Evolutionary conservation across 306 rosid species (phyloP), one percentile per base, ranked within the genome.

Genomic region (Dalbergia cultrata): DNA sequence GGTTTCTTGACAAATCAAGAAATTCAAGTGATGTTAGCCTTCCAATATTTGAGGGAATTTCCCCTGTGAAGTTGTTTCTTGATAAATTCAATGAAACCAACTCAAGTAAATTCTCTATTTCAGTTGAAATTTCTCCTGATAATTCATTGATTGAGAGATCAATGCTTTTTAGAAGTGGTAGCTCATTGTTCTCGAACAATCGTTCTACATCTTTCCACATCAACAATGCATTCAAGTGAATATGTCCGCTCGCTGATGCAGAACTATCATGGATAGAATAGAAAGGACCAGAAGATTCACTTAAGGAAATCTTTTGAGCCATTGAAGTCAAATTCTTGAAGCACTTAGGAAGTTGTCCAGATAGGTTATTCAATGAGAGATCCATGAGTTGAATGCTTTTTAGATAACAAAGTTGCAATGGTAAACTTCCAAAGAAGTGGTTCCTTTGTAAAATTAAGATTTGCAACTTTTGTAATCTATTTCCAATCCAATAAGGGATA

Each of bases 81-180:
- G n/a, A n/a, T n/a, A n/a, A 18, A 35, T 82, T 76, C 34, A 82
- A 63, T 1, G 74, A 76, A 43, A 53, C 13, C 74, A 82, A 1
- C 3, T 0, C 75, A 33, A 14, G 8, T 22, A 82, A 63, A 49
- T 0, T 3, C 0, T 6, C 53, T 4, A 72, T 4, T 58, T 83
- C 83, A 3, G 0, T 0, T 19, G 80, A 83, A 16, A 78, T 78
- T 21, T 35, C 52, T 13, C 13, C 56, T 3, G 50, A 50, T 0
- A 82, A 18, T 0, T 54, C 62, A 56, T 77, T 82, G 73, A 69
- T 76, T 26, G 86, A 82, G 39, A 82, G 49, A 39, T 78, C 82
- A 45, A 79, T 69, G 31, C 62, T 4, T 39, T 57, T 69, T 10
- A 74, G 41, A 5, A 18, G 0, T 0, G 37, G 14, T 0, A 0